Percentiles rank a stretch among this genome's conserved stretches.
Conservation (phyloP, 2,329 filamentous ascomycete genomes). For the Chaetomiaceae sp. region DNA sequence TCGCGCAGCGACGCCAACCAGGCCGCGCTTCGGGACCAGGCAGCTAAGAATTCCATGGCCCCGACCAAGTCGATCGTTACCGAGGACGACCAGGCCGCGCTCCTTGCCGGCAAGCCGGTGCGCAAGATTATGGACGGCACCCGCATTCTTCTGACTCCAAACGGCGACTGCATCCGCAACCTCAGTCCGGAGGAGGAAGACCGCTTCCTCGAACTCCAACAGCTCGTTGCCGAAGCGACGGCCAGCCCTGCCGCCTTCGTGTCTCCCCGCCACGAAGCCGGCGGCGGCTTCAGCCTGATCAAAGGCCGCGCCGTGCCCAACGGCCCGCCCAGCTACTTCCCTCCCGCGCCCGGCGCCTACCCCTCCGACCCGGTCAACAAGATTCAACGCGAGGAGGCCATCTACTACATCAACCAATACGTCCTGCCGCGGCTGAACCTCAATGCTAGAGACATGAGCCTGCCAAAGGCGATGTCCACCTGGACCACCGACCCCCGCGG, state of each 20-base stretch:
- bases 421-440: conserved; percentile 57
- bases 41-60: conserved; percentile 29
- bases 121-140: conserved; percentile 60
- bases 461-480: conserved; percentile 28
- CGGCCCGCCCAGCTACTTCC: conserved; percentile 58
- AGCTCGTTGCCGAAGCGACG: conserved; percentile 46
- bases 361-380: conserved; percentile 57
- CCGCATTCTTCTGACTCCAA: conserved; percentile 68
- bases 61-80: conserved; percentile 45
- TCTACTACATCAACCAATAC: conserved; percentile 66
- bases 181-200: conserved; percentile 65
- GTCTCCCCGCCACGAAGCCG: conserved; percentile 50
- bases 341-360: conserved; percentile 42
- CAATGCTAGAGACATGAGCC: conserved; percentile 41
- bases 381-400: conserved; percentile 61
- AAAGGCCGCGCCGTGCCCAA: conserved; percentile 62
- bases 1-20: conserved; percentile 26
- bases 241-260: conserved; percentile 52
- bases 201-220: conserved; percentile 65
- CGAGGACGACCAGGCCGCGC: conserved; percentile 49
- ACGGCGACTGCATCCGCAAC: conserved; percentile 71
- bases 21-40: conserved; percentile 6
- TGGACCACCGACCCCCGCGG: conserved; percentile 26
- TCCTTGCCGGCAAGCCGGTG: conserved; percentile 54
- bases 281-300: conserved; percentile 56